Base-by-base conservation (phyloP, 1,139 yeast genomes). In the Blastobotrys capitulatus region DNA sequence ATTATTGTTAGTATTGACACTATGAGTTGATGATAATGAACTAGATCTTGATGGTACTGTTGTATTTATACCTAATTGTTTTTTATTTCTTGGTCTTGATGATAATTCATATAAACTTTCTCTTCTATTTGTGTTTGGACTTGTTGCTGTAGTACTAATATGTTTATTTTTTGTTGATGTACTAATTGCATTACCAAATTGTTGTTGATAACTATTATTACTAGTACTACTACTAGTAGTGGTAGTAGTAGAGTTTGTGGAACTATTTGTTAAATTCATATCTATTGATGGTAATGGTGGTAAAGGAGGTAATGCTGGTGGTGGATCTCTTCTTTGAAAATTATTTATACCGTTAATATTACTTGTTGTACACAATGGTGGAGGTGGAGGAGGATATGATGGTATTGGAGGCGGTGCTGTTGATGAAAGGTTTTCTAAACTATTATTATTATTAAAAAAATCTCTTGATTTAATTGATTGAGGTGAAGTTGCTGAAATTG, bases 191-290 rank as follows among this genome's bases (percentile, higher is more conserved):
- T 38, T 44, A 13, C 35, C 47, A 25, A 19, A 44, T 10, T 36
- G 39, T 25, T 36, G 39, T 9, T 36, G 8, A 4, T 5, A 5
- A 19, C 19, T 36, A 12, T 36, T 36, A 7, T 22, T 22, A 22
- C 7, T 15, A 22, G 15, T 25, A 38, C 54, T 8, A 51, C 32
- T 5, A 54, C 32, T 18, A 56, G 57, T n/a, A 54, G 43, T 16
- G 54, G 50, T 15, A 57, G 58, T 43, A 55, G 44, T 9, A 57
- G 58, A 7, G 58, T 57, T 36, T 52, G 47, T 25, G 51, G 34
- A n/a, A 29, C 12, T 12, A 12, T 12, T 15, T 6, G 15, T 25
- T 29, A 29, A 13, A 43, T 44, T 36, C 20, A 40, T 19, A 13
- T 42, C 54, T 8, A 51, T 37, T 5, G 55, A 38, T 18, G 57